Percentiles rank a stretch among this genome's conserved stretches.
These are phyloP conservation scores for Stevia rebaudiana DNA, from an alignment of 140 eudicot species.

Conservation along the genomic window DNA sequence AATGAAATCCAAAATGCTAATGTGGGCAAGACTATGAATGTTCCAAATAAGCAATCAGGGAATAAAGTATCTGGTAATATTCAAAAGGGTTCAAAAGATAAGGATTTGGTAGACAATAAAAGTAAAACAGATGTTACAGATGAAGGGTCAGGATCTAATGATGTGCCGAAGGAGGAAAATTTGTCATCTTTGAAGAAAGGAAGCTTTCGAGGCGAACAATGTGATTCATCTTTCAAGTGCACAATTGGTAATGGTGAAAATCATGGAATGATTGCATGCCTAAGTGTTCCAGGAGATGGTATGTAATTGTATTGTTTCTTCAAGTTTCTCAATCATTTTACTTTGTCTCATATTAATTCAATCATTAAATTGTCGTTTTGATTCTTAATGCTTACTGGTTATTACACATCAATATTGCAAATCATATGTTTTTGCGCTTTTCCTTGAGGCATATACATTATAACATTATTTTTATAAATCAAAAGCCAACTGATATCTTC, in stretches of 20 bases:
- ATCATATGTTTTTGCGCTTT: background rate
- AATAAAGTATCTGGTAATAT: constrained; percentile 21
- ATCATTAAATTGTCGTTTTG: background rate
- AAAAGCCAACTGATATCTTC: constrained; percentile 7
- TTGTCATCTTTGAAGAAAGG: constrained; percentile 32
- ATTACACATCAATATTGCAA: background rate
- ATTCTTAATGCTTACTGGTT: background rate
- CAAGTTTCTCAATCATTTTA: constrained; percentile 2
- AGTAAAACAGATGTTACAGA: background rate
- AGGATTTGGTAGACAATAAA: constrained; percentile 19
- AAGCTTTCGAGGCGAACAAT: constrained; percentile 46
- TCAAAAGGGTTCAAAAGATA: constrained; percentile 20
- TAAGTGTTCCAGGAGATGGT: constrained; percentile 94
- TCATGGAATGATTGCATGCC: constrained; percentile 65
- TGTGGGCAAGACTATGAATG: constrained; percentile 24
- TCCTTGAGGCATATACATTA: background rate
- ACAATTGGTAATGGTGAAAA: constrained; percentile 33
- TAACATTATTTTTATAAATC: background rate
- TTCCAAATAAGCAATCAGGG: constrained; percentile 25
- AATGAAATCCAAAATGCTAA: constrained; percentile 15
- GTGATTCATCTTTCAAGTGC: constrained; percentile 77
- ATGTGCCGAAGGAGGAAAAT: constrained; percentile 23
- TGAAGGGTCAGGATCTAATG: constrained; percentile 23
- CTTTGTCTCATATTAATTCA: background rate
- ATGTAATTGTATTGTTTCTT: constrained; percentile 17